Percentiles rank a stretch among this genome's conserved stretches.
Evolutionary conservation across 768 basidiomycete species (phyloP).

Genomic region (Coprinopsis marcescibilis): DNA sequence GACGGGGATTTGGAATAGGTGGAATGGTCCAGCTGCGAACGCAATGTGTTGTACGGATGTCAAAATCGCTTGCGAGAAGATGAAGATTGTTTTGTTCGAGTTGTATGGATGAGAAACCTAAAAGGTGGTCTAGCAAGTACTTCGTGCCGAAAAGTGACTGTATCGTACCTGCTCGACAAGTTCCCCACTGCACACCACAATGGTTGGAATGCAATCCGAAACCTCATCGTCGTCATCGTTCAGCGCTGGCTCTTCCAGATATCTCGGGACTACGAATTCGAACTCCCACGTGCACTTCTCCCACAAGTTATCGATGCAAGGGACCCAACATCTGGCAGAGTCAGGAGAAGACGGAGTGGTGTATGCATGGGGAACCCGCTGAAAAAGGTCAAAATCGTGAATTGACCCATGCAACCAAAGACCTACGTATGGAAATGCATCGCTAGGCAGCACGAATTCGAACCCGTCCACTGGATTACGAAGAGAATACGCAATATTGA

Average conservation of each 20-base stretch:
- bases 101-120: conserved; percentile 92
- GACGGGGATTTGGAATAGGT: conserved; percentile 62
- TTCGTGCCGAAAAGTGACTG: conserved; percentile 4
- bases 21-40: conserved; percentile 94
- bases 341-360: conserved; percentile 85
- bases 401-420: neutral
- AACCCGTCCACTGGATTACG: conserved; percentile 80
- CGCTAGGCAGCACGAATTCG: conserved; percentile 76
- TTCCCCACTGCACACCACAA: conserved; percentile 93
- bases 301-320: conserved; percentile 91
- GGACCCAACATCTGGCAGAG: conserved; percentile 97
- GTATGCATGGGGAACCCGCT: conserved; percentile 93
- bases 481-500: conserved; percentile 77
- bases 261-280: conserved; percentile 88
- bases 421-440: conserved; percentile 81
- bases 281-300: conserved; percentile 99
- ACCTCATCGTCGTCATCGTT: conserved; percentile 43
- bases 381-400: conserved; percentile 14
- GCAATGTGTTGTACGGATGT: conserved; percentile 96
- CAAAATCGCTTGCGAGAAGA: conserved; percentile 79
- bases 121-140: conserved; percentile 4
- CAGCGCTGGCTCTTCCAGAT: conserved; percentile 57
- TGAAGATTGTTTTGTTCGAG: conserved; percentile 90
- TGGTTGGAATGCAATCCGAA: conserved; percentile 63
- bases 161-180: conserved; percentile 79